Base-by-base conservation (phyloP, 2,329 filamentous ascomycete species). In the Aspergillus pseudotamarii region DNA sequence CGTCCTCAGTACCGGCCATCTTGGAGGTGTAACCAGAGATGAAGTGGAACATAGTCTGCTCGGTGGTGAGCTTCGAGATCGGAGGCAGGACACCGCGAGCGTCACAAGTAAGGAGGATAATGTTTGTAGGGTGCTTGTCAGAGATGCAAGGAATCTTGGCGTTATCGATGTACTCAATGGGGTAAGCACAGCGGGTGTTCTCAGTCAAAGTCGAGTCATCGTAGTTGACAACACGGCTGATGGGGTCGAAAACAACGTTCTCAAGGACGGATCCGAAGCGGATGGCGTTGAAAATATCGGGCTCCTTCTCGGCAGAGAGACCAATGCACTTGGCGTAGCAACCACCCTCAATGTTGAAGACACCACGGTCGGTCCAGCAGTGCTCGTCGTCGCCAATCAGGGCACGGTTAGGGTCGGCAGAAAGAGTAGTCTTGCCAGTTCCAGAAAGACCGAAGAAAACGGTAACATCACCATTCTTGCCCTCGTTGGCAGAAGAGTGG, bases 1-100 rank as follows among this genome's bases (percentile, higher is more conserved):
- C 95, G 70, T 97, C 93, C 84, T 99, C 95, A 38, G 95, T 99
- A 76, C 95, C 95, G 69, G 95, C 95, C 95, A 99, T 99, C 90
- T 99, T 99, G 78, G 94, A 98, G 68, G 95, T 99, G 87, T 99
- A 99, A 73, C 95, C 95, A 21, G 92, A 96, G 83, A 99, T 99
- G 89, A 99, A 99, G 87, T 99, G 95, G 90, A 98, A 99, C 94
- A 99, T 98, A 80, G 93, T 97, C 85, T 98, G 95, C 75, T 92
- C 89, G 69, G 91, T 88, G 85, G 91, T 89, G 78, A 99, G 91
- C 87, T 98, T 98, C 75, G 93, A 97, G 83, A 99, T 98, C 56
- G 95, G 95, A 62, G 95, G 95, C 61, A 99, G 89, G 57, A 99
- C 95, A 85, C 95, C 95, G 71, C 95, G 93, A 64, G 95, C 95